Evolutionary conservation across 306 rosid genomes (phyloP).

Genomic region (Albizia julibrissin): DNA sequence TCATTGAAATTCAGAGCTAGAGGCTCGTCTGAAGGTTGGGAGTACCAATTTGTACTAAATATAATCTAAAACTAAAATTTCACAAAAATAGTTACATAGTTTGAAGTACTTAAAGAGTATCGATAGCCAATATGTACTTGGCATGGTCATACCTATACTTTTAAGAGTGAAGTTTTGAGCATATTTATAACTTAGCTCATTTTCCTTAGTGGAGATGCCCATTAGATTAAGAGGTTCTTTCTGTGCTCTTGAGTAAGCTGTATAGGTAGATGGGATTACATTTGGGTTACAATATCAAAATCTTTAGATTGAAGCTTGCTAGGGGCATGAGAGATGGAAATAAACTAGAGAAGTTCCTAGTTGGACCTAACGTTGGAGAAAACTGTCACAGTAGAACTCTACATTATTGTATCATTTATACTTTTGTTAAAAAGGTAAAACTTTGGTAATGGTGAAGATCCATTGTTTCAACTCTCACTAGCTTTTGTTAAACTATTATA

Average conservation of each 20-base stretch:
- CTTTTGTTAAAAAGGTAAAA: neutral
- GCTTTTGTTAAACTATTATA: neutral
- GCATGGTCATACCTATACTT: neutral
- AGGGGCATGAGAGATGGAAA: neutral
- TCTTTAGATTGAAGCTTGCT: neutral
- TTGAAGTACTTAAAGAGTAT: neutral
- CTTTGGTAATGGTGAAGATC: neutral
- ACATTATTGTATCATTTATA: neutral
- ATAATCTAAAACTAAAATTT: neutral
- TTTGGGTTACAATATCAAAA: neutral
- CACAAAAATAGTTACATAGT: neutral
- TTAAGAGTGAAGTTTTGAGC: neutral
- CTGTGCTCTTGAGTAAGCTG: conserved; percentile 4
- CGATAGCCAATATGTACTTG: neutral
- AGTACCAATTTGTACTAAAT: neutral
- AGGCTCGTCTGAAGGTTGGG: neutral
- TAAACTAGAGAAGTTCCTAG: neutral
- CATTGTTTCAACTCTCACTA: neutral
- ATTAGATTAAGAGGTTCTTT: conserved; percentile 4
- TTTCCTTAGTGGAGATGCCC: conserved; percentile 13
- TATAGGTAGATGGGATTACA: neutral
- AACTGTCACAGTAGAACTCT: neutral
- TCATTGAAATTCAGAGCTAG: neutral
- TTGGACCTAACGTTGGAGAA: neutral
- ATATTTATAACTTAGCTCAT: neutral